Evolutionary conservation across 179 eudicot species (phyloP).

Genomic region (Vitellaria paradoxa): DNA sequence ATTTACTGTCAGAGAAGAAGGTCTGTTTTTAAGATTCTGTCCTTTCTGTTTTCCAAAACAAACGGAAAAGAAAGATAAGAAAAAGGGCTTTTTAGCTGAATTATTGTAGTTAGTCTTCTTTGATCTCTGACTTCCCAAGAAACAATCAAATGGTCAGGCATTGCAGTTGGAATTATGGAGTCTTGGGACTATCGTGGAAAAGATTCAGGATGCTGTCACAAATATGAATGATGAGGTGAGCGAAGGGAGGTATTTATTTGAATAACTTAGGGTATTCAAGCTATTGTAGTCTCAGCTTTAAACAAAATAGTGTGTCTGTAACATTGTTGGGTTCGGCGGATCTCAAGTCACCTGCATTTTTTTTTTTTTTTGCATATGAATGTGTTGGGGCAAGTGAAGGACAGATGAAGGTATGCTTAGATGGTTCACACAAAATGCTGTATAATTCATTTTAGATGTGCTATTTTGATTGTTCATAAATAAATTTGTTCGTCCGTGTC

Average conservation of each 20-base stretch:
- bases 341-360: not conserved
- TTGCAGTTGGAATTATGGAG: constrained; percentile 44
- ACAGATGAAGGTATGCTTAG: not conserved
- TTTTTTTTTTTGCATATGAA: constrained; percentile 1
- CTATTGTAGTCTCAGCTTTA: not conserved
- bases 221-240: constrained; percentile 44
- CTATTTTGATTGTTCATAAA: not conserved
- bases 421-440: constrained; percentile 8
- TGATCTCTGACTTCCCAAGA: constrained; percentile 9
- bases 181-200: constrained; percentile 38
- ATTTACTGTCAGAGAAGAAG: constrained; percentile 51
- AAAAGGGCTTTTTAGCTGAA: not conserved
- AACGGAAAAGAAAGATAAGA: not conserved
- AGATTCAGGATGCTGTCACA: constrained; percentile 44
- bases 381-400: not conserved
- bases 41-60: not conserved
- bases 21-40: constrained; percentile 20
- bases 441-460: not conserved
- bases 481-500: not conserved
- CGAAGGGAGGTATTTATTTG: not conserved
- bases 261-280: not conserved
- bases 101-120: not conserved
- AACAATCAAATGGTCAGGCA: constrained; percentile 29
- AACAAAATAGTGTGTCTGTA: not conserved
- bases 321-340: not conserved